Conservation (phyloP, 179 eudicot genomes). For the Patellifolia procumbens region DNA sequence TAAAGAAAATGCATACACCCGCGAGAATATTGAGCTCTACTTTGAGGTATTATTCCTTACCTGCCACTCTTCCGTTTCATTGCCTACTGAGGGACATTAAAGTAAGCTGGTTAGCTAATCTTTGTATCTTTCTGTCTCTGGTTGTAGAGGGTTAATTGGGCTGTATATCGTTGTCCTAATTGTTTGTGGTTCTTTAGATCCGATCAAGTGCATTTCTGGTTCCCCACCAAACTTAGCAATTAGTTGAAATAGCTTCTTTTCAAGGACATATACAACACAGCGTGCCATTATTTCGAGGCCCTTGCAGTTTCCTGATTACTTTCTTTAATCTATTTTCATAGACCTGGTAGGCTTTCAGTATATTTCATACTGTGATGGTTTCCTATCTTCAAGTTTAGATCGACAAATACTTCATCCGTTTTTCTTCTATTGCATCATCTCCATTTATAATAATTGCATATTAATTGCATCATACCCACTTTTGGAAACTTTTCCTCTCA, state of each 20-base stretch:
- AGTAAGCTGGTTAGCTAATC: not conserved
- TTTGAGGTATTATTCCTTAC: constrained; percentile 61
- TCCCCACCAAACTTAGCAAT: not conserved
- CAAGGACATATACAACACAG: not conserved
- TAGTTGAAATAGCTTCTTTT: not conserved
- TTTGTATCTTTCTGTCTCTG: not conserved
- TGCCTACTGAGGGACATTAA: not conserved
- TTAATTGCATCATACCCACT: too few species aligned
- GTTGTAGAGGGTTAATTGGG: not conserved
- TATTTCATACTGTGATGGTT: not conserved
- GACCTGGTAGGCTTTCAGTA: not conserved
- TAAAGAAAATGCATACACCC: constrained; percentile 69
- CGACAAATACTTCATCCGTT: too few species aligned
- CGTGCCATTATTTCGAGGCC: not conserved
- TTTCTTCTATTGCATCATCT: too few species aligned
- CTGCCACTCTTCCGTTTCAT: constrained; percentile 8
- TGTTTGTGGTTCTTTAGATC: not conserved
- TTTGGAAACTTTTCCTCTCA: too few species aligned
- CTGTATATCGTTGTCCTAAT: not conserved
- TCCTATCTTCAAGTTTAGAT: not conserved
- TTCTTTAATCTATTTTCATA: not conserved
- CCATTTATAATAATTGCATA: too few species aligned
- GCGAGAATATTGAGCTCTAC: constrained; percentile 81
- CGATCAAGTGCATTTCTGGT: not conserved
- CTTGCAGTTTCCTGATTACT: not conserved